Conservation (phyloP, 1,284 basidiomycete species). For the Peniophora sp. region DNA sequence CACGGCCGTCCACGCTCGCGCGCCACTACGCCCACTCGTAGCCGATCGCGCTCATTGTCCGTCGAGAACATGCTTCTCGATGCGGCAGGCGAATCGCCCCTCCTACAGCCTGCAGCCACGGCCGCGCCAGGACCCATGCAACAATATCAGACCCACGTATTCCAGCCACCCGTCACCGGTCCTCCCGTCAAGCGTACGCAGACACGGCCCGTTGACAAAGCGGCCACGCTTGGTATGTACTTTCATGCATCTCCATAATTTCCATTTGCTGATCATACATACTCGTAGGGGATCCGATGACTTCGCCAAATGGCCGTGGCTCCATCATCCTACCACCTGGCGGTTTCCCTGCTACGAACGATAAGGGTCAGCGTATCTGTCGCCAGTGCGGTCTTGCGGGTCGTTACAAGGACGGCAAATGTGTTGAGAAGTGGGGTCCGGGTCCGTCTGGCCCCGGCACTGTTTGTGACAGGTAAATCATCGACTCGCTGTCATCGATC, state of each 20-base stretch:
- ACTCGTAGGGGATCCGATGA: slow-evolving; percentile 2
- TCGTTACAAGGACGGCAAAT: slow-evolving; percentile 77
- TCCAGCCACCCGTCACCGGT: slow-evolving; percentile 60
- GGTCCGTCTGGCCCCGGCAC: slow-evolving; percentile 78
- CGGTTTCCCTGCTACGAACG: slow-evolving; percentile 49
- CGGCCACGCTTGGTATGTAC: neutral
- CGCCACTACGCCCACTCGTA: neutral
- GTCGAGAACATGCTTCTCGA: neutral
- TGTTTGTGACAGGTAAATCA: slow-evolving; percentile 52
- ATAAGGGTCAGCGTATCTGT: slow-evolving; percentile 63
- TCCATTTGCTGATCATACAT: neutral
- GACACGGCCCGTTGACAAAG: slow-evolving; percentile 25
- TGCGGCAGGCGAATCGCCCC: neutral
- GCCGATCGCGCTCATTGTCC: neutral
- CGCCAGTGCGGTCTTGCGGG: slow-evolving; percentile 62
- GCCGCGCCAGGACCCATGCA: slow-evolving; percentile 17
- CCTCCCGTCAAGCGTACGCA: slow-evolving; percentile 50
- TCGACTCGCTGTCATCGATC: no score
- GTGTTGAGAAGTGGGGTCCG: slow-evolving; percentile 82
- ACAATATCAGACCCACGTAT: slow-evolving; percentile 57
- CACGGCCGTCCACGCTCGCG: neutral
- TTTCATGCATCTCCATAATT: neutral
- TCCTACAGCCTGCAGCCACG: neutral
- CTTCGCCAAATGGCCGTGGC: slow-evolving; percentile 6
- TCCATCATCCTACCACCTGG: slow-evolving; percentile 21